Conservation (phyloP, 1,284 basidiomycete genomes). For the Kwoniella shivajii region DNA sequence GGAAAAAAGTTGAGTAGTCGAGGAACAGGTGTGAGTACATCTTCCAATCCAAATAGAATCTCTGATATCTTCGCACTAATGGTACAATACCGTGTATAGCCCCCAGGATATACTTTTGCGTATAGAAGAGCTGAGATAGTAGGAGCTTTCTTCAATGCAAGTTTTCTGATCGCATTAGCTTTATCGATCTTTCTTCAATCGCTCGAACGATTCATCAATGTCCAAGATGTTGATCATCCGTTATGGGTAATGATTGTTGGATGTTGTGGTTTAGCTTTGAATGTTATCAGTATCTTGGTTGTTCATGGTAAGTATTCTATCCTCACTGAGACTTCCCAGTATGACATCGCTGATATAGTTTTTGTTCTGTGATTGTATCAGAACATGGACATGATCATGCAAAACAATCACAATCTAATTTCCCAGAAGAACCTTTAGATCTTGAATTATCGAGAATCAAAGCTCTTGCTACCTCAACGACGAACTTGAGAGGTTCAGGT, state of each 20-base stretch:
- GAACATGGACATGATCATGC: neutral
- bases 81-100: neutral
- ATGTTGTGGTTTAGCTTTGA: conserved; percentile 4
- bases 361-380: neutral
- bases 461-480: neutral
- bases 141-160: conserved; percentile 6
- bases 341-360: neutral
- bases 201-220: conserved; percentile 1
- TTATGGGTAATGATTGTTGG: conserved; percentile 5
- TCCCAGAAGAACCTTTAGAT: conserved; percentile 2
- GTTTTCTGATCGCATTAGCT: conserved; percentile 2
- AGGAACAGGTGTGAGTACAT: neutral
- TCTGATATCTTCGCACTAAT: neutral
- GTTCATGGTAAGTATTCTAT: conserved; percentile 1
- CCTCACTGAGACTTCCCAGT: neutral
- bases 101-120: neutral
- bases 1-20: neutral
- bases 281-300: conserved; percentile 3
- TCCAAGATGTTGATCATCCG: conserved; percentile 3
- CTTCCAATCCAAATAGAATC: too few relatives aligned
- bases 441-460: conserved; percentile 2
- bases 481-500: neutral
- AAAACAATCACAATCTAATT: neutral
- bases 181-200: conserved; percentile 2
- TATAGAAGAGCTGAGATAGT: conserved; percentile 6